Conservation (phyloP, 768 basidiomycete genomes). For the Termitomyces sp. region DNA sequence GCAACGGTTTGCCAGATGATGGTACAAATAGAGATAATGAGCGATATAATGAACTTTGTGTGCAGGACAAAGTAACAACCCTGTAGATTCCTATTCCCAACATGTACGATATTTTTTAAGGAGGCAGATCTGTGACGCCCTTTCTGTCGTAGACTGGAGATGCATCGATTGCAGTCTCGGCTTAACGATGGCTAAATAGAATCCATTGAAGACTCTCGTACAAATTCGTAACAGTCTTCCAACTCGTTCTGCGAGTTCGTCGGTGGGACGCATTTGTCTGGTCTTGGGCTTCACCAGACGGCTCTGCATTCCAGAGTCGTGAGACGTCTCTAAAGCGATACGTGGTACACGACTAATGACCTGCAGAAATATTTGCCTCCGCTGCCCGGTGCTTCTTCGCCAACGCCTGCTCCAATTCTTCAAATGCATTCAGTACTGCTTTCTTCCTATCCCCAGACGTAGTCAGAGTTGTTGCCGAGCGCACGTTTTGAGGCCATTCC, state of each 20-base stretch:
- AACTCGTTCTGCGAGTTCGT: background rate
- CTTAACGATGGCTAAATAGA: constrained; percentile 44
- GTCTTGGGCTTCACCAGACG: background rate
- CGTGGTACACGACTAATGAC: constrained; percentile 22
- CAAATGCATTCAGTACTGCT: constrained; percentile 61
- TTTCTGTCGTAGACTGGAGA: background rate
- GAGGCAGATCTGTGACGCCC: no score
- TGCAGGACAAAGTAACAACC: no score
- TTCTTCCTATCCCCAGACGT: constrained; percentile 25
- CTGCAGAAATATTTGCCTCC: constrained; percentile 8
- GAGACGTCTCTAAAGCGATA: constrained; percentile 4
- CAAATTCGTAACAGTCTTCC: constrained; percentile 16
- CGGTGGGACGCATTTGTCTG: background rate
- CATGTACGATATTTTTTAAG: no score
- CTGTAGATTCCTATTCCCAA: no score
- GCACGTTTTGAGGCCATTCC: constrained; percentile 66
- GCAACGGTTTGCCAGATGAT: no score
- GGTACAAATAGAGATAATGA: no score
- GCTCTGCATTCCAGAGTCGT: constrained; percentile 6
- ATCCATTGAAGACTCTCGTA: constrained; percentile 51
- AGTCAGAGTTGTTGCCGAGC: constrained; percentile 8
- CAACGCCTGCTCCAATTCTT: constrained; percentile 63
- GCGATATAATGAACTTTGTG: no score
- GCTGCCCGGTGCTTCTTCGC: constrained; percentile 38
- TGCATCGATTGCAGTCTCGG: background rate